Base-by-base conservation (phyloP, 371 early-diverging fungal species). In the Phascolomyces articulosus region DNA sequence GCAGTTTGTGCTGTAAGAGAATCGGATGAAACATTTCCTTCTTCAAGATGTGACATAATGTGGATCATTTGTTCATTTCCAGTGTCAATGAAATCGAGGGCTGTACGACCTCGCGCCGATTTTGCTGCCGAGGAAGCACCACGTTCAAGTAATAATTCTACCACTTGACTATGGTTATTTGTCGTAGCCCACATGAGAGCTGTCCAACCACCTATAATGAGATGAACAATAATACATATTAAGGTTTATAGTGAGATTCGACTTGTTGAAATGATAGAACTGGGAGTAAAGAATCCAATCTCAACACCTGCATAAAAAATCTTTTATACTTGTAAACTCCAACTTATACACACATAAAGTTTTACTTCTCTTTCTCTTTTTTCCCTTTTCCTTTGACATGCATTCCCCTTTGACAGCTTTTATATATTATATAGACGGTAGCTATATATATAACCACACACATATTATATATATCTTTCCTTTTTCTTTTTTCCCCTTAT, bases 141-240 rank as follows among this genome's bases (percentile, higher is more conserved):
- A 64, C 85, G 71, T 34, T 88, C 91, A 26, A 96, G 66, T 31
- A 96, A 82, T 20, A 90, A 54, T 60, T 86, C 81, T 20, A 92
- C 93, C 27, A 91, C 80, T n/a, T 77, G 73, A 49, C 84, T 81
- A 75, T 94, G 90, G 60, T 90, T 90, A 78, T 94, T 96, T 54
- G 91, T 90, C 41, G 90, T 90, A 0, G 98, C 96, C 98, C 98
- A 97, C 85, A 96, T 89, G 15, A 96, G 80, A 9, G 95, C 89
- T 7, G 96, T 93, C 97, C 97, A 97, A 10, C 97, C 97, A 60
- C 86, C 93, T 88, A 60, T 26, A 54, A 2, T 49, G 29, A n/a
- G 2, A 13, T 13, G n/a, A 38, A 38, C 38, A 38, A 38, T 13
- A 38, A 38, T n/a, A n/a, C n/a, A n/a, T n/a, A n/a, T n/a, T n/a